Conservation (phyloP, 2,329 filamentous ascomycete species). For the Helicocarpus griseus region DNA sequence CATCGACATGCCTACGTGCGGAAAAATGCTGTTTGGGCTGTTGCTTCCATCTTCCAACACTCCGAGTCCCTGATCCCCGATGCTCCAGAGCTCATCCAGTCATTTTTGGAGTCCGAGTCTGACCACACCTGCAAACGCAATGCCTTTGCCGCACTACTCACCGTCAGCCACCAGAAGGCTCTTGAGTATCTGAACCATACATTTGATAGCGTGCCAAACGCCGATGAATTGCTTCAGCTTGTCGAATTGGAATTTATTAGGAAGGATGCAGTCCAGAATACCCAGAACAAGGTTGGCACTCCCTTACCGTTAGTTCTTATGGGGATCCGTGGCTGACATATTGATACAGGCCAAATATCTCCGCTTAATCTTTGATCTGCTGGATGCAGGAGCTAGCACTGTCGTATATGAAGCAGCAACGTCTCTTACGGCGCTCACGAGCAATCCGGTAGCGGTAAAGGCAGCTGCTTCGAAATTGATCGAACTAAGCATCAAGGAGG, state of each 20-base stretch:
- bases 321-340: conserved; percentile 15
- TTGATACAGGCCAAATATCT: conserved; percentile 66
- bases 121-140: conserved; percentile 97
- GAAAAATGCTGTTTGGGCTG: conserved; percentile 94
- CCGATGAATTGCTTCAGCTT: conserved; percentile 85
- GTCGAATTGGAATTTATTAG: conserved; percentile 95
- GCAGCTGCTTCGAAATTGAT: conserved; percentile 94
- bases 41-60: conserved; percentile 85
- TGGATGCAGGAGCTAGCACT: conserved; percentile 86
- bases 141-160: conserved; percentile 82
- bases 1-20: conserved; percentile 96
- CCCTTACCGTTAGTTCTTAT: not conserved
- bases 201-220: conserved; percentile 88
- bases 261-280: conserved; percentile 91
- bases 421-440: conserved; percentile 84
- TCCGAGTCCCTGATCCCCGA: conserved; percentile 89
- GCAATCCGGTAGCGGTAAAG: conserved; percentile 94
- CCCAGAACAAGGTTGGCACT: conserved; percentile 71
- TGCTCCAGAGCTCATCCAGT: conserved; percentile 80
- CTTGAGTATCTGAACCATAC: conserved; percentile 77
- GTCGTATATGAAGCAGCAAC: conserved; percentile 97
- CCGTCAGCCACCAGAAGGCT: conserved; percentile 88
- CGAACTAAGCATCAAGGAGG: conserved; percentile 91
- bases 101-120: conserved; percentile 82
- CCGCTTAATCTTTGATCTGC: conserved; percentile 87